phyloP scores from a whole-genome alignment of 768 basidiomycete genomes.

The Naematelia encephala region DNA sequence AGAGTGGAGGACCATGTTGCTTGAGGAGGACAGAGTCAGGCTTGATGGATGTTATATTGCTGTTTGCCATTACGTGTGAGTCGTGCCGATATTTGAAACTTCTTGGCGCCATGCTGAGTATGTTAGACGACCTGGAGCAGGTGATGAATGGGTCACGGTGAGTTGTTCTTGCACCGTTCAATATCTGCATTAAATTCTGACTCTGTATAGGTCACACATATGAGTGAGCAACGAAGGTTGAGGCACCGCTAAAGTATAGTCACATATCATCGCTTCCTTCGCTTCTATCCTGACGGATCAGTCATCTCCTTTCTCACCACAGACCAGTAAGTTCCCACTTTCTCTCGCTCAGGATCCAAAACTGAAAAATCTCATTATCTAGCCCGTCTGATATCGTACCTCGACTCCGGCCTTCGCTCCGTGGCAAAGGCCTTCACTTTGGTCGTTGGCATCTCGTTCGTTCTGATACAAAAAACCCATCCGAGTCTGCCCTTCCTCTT shows the following conservation, averaged over 20 bases:
- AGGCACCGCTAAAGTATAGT: slow-evolving; percentile 46
- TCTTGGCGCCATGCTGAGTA: neutral
- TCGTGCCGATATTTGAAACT: slow-evolving; percentile 18
- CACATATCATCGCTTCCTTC: slow-evolving; percentile 91
- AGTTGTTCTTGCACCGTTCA: slow-evolving; percentile 38
- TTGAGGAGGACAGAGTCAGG: slow-evolving; percentile 80
- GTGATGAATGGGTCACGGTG: slow-evolving; percentile 85
- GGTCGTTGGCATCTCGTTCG: slow-evolving; percentile 41
- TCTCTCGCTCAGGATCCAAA: neutral
- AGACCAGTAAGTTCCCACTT: slow-evolving; percentile 53
- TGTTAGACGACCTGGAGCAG: slow-evolving; percentile 68
- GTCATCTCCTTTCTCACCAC: slow-evolving; percentile 82
- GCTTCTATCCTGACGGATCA: slow-evolving; percentile 81
- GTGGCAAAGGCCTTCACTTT: slow-evolving; percentile 56
- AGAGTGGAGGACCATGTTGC: slow-evolving; percentile 71
- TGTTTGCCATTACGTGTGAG: slow-evolving; percentile 68
- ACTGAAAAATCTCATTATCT: neutral
- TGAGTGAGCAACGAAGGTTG: slow-evolving; percentile 51
- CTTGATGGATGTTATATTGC: slow-evolving; percentile 88
- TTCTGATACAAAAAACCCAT: slow-evolving; percentile 17
- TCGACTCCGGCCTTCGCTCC: slow-evolving; percentile 68
- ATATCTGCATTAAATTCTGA: slow-evolving; percentile 1
- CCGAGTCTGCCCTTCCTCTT: neutral
- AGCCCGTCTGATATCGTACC: slow-evolving; percentile 62
- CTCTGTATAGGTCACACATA: slow-evolving; percentile 64